Percentiles rank a stretch among this genome's conserved stretches.
Conservation (phyloP, 495 filamentous ascomycete species). For the Penicillium flavigenum region DNA sequence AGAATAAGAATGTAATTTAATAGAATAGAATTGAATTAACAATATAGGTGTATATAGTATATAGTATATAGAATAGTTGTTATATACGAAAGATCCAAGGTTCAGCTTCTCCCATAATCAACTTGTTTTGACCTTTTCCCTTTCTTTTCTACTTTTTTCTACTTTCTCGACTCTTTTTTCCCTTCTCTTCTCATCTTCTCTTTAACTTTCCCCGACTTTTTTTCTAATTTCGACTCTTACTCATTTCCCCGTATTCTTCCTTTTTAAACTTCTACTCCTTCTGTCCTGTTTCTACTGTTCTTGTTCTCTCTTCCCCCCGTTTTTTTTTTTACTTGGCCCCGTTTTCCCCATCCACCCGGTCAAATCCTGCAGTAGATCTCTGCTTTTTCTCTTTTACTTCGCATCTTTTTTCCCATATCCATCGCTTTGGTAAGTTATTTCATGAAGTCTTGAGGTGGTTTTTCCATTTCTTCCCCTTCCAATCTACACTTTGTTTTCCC, state of each 20-base stretch:
- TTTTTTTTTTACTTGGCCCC: constrained; percentile 1
- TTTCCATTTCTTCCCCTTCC: neutral
- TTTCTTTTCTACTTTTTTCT: neutral
- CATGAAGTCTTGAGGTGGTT: neutral
- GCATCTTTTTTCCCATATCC: neutral
- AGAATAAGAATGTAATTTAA: neutral
- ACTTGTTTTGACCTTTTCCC: constrained; percentile 10
- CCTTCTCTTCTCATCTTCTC: neutral
- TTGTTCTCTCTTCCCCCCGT: neutral
- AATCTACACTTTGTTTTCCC: neutral
- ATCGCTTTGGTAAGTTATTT: constrained; percentile 9
- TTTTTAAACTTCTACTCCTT: neutral
- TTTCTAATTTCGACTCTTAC: constrained; percentile 4
- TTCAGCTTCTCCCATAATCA: constrained; percentile 7
- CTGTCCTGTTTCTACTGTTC: neutral
- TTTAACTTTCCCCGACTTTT: constrained; percentile 5
- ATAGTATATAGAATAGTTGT: neutral
- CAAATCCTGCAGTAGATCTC: constrained; percentile 25
- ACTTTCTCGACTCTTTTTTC: neutral
- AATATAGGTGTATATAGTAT: too few species aligned
- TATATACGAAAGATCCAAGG: constrained; percentile 1
- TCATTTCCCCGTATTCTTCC: constrained; percentile 1
- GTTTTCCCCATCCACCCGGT: constrained; percentile 12
- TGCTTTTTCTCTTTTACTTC: neutral
- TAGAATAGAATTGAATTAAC: neutral